Base-by-base conservation (phyloP, 148 eudicot species). In the Cornus suecica region DNA sequence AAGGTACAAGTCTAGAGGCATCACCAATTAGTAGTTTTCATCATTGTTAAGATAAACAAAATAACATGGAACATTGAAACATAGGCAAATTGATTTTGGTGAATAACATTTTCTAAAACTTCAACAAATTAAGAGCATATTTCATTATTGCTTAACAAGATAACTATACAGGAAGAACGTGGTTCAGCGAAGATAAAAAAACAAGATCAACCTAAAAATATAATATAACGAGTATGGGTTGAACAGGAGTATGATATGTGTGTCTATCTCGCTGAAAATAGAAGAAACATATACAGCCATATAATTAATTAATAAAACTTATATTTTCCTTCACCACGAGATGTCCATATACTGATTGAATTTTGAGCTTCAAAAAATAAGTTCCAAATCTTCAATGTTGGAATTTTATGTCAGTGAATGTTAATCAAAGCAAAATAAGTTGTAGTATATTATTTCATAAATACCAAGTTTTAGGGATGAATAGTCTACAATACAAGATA, bases 401-500 rank as follows among this genome's bases (percentile, higher is more conserved):
- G 10, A 8, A 41, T 41, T 5, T 41, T 42, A 74, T 26, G 61
- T 25, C 13, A 27, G 24, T 45, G 51, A 7, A 69, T 34, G 22
- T 14, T 10, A 22, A 42, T 28, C 26, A 41, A 64, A 58, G 70
- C 18, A n/a, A 68, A n/a, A 68, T 11, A 26, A 28, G 16, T 29
- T n/a, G 29, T 31, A n/a, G 27, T 1, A 61, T 64, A 14, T 45
- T 13, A 70, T 16, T 25, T 20, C 16, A 28, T 58, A 45, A n/a
- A 61, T 22, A 42, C 37, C 37, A 61, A 65, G 30, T 28, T 18
- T 31, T 11, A 2, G 69, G 13, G 71, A 30, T 71, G 73, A 52
- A 31, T 58, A 45, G 27, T 68, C 54, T 72, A 65, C 31, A 18
- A 80, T 67, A 26, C 26, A 54, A 1, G 41, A 64, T 48, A 84